Base-by-base conservation (phyloP, 2,329 filamentous ascomycete species). In the Chaetomium olivaceum region DNA sequence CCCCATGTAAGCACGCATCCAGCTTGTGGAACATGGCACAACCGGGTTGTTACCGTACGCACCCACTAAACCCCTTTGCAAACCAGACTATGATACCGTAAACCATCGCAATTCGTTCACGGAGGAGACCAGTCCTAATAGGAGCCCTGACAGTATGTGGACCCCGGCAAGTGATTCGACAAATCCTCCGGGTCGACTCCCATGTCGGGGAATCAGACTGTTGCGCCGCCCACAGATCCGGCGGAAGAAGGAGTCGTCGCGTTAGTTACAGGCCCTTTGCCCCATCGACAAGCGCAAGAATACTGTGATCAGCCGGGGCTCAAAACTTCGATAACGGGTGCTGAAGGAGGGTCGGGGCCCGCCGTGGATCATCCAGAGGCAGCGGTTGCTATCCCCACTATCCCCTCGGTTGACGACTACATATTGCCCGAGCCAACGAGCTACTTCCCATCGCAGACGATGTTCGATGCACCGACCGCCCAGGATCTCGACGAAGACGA, bases 131-230 rank as follows among this genome's bases (percentile, higher is more conserved):
- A 58, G 52, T 21, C 14, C 14, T 4, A 27, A 58, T n/a, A 58
- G 56, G 11, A 58, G 56, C 56, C 56, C 33, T 2, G 36, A 27
- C 21, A 58, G n/a, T 25, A 58, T 29, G 33, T 58, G 56, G 56
- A 58, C 31, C 25, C 56, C 56, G 23, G 4, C 0, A 1, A 46
- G 33, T n/a, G 23, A 58, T 36, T 46, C 31, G 12, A 58, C 56
- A 29, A 43, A 46, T 9, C 23, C 33, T 6, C 33, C n/a, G 56
- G 56, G 25, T 46, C 23, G 14, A 58, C 31, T 2, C 33, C 56
- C 21, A 23, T 43, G 23, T 12, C 23, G 29, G n/a, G 36, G 56
- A 46, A 58, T 11, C 52, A 56, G 12, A n/a, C 33, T 16, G 52
- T 36, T 19, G 3, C 14, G 51, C 27, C 31, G 12, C 27, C 52